Base-by-base conservation (phyloP, 2,329 filamentous ascomycete genomes). In the Coleophoma crateriformis region DNA sequence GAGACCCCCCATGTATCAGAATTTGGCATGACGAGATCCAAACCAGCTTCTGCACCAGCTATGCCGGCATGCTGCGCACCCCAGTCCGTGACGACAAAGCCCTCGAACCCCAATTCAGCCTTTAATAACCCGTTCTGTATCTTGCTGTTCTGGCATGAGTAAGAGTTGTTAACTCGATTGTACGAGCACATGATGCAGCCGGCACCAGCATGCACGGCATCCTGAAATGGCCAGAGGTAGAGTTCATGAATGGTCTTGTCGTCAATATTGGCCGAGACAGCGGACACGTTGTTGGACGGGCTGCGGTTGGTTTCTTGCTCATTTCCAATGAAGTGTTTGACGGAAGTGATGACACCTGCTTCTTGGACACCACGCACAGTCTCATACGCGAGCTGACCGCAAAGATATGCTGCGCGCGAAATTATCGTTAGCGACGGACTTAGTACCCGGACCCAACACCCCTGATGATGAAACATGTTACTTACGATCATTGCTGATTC, bases 51-150 rank as follows among this genome's bases (percentile, higher is more conserved):
- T 2, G 89, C 87, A 47, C 81, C 86, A 5, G 79, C 82, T 1
- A 95, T 85, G 8, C 90, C 90, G 4, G 85, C 84, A 53, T 88
- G 81, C 63, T 95, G 90, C 0, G 87, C 88, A 4, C 90, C 74
- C 90, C 90, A 95, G 64, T 96, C 90, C 2, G 81, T 85, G 72
- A 92, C 87, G 14, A 94, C 79, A 49, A 89, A 91, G 0, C 89
- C 90, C 62, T 94, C 86, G 61, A 95, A 95, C 3, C 88, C 88
- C 1, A 95, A 73, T 64, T 95, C 88, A 47, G 90, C 87, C 61
- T 95, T 95, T 37, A 95, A 71, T 7, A 95, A 72, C 0, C 85
- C 85, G 57, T 94, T 95, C 55, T 92, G 74, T 2, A 90, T 70
- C 63, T 91, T 88, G 56, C 84, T 85, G 65, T 95, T 90, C 51